A percentile compares a stretch with the other conserved stretches of the same genome.
Evolutionary conservation across 768 basidiomycete species (phyloP).

Genomic region (Lactarius quietus): DNA sequence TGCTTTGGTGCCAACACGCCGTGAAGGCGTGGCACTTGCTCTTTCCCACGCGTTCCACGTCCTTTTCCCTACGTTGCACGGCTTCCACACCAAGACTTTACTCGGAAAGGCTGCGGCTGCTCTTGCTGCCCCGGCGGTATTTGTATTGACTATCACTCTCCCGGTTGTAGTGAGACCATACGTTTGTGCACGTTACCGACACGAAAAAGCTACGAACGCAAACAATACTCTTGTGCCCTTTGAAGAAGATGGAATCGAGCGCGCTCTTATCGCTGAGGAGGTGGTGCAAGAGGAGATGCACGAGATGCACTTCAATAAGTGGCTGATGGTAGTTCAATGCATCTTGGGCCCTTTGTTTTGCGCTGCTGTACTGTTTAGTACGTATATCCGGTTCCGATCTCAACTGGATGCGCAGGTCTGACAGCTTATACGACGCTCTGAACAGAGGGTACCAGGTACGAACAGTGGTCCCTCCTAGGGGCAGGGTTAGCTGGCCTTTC

Average conservation of each 20-base stretch:
- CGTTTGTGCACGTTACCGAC: slow-evolving; percentile 30
- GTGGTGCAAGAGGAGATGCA: slow-evolving; percentile 68
- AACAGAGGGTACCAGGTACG: slow-evolving; percentile 45
- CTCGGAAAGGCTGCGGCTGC: slow-evolving; percentile 69
- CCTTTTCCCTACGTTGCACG: slow-evolving; percentile 82
- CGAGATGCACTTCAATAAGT: slow-evolving; percentile 67
- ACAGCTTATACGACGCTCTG: slow-evolving; percentile 15
- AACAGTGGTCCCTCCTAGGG: slow-evolving; percentile 52
- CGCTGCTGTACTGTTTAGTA: slow-evolving; percentile 72
- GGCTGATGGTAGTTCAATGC: slow-evolving; percentile 84
- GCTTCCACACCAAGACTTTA: slow-evolving; percentile 65
- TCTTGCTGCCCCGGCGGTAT: slow-evolving; percentile 83
- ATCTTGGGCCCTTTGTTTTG: slow-evolving; percentile 78
- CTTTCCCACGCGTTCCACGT: slow-evolving; percentile 50
- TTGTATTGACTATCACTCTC: slow-evolving; percentile 81
- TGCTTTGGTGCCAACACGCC: slow-evolving; percentile 40
- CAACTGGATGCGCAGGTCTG: not conserved
- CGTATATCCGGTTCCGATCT: slow-evolving; percentile 31
- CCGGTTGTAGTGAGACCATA: slow-evolving; percentile 81
- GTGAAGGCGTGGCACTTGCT: slow-evolving; percentile 37
- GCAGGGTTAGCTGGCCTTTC: slow-evolving; percentile 52
- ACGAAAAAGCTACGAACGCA: slow-evolving; percentile 40
- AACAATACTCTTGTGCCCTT: slow-evolving; percentile 59
- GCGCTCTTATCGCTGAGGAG: slow-evolving; percentile 68
- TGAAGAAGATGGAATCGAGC: slow-evolving; percentile 71